Conservation (phyloP, 2,329 filamentous ascomycete genomes). For the Ceratocystis ficicola region DNA sequence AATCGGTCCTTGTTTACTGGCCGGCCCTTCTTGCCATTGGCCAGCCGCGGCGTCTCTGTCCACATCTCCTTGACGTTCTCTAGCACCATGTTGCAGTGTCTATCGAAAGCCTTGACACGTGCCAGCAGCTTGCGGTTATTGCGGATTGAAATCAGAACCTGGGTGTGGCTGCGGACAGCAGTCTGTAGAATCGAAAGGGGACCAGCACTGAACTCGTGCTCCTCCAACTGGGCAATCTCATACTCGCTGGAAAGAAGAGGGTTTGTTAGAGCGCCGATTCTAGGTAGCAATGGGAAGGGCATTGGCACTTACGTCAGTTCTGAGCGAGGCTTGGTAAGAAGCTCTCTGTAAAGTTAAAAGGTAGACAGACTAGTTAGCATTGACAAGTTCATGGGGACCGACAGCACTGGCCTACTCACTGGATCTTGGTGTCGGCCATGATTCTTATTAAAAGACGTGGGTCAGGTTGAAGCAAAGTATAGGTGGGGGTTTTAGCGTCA, state of each 20-base stretch:
- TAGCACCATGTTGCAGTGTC: constrained; percentile 98
- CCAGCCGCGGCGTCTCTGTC: constrained; percentile 79
- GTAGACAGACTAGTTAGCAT: background rate
- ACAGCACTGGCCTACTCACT: constrained; percentile 36
- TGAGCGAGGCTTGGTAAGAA: constrained; percentile 74
- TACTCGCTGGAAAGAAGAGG: constrained; percentile 54
- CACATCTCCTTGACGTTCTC: constrained; percentile 97
- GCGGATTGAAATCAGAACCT: constrained; percentile 92
- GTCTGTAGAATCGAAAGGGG: constrained; percentile 86
- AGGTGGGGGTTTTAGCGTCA: background rate
- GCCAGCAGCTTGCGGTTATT: constrained; percentile 98
- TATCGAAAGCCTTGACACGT: constrained; percentile 94
- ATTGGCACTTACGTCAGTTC: constrained; percentile 68
- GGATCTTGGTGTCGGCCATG: constrained; percentile 61
- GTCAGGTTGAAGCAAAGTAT: background rate
- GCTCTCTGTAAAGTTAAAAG: constrained; percentile 47
- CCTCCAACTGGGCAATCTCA: constrained; percentile 62
- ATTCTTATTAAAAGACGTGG: constrained; percentile 23
- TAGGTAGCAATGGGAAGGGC: background rate
- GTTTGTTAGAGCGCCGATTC: constrained; percentile 12
- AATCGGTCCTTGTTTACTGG: constrained; percentile 96
- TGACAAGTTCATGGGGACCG: background rate
- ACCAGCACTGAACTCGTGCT: constrained; percentile 44
- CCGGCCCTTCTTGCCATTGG: constrained; percentile 75
- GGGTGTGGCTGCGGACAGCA: constrained; percentile 83